Evolutionary conservation across 2,329 filamentous ascomycete species (phyloP).

Genomic region (Fusarium miscanthi): DNA sequence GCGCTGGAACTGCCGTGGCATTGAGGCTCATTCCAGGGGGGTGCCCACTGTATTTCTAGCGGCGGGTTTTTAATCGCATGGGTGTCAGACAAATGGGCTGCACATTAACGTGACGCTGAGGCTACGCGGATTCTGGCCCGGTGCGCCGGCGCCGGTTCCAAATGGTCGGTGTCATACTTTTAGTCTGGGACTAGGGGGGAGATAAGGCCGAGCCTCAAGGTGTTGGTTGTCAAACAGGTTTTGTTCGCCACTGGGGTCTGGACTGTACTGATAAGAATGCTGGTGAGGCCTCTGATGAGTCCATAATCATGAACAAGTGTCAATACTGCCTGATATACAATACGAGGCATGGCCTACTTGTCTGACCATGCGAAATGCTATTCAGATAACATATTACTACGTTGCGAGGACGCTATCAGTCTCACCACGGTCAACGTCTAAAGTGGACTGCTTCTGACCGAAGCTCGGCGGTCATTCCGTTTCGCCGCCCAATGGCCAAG

Average conservation of each 20-base stretch:
- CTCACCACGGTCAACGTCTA: constrained; percentile 4
- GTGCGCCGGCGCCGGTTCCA: constrained; percentile 32
- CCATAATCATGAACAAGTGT: neutral
- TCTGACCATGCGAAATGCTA: neutral
- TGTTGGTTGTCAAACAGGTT: constrained; percentile 12
- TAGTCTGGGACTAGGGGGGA: constrained; percentile 2
- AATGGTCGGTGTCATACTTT: constrained; percentile 21
- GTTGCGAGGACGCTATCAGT: neutral
- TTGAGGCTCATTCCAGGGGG: constrained; percentile 38
- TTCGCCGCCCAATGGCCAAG: constrained; percentile 33
- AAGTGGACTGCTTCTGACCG: constrained; percentile 21
- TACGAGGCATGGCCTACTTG: neutral
- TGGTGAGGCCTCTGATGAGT: constrained; percentile 21
- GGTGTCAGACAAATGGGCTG: neutral
- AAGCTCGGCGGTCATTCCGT: constrained; percentile 23
- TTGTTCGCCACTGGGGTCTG: constrained; percentile 14
- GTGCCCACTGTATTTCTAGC: neutral
- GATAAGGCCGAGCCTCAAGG: constrained; percentile 46
- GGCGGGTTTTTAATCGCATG: constrained; percentile 6
- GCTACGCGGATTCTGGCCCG: constrained; percentile 30
- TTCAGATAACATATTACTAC: neutral
- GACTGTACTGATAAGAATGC: constrained; percentile 4
- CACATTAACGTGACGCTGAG: constrained; percentile 32
- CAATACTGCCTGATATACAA: neutral
- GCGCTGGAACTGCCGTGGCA: constrained; percentile 35